Evolutionary conservation across 176 grass and related monocot genomes (phyloP), one percentile per base, ranked within the genome.

Genomic region (Luzula sylvatica): DNA sequence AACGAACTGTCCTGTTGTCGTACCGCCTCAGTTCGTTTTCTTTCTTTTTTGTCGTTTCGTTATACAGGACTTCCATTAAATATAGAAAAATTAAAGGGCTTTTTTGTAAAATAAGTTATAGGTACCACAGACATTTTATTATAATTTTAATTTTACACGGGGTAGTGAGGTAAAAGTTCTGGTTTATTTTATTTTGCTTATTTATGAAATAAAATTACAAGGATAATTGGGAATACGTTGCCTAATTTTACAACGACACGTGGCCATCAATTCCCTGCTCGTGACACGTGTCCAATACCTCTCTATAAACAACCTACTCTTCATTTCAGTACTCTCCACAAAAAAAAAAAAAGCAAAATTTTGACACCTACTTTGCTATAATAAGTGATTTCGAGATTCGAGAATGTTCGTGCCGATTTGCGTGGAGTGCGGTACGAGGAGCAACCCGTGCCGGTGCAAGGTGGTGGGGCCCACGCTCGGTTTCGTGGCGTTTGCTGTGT

Each of bases 361-460:
- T 32, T 32, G 29, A 32, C 5, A 35, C 5, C 5, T 35, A 35
- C 1, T 35, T 35, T 35, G 30, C n/a, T n/a, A n/a, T n/a, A n/a
- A n/a, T n/a, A n/a, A n/a, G n/a, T n/a, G n/a, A n/a, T n/a, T n/a
- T n/a, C n/a, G n/a, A n/a, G 9, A 35, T 35, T 35, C 9, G 30
- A 35, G 30, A 35, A 66, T 55, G 59, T 32, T 46, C 42, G 61
- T 71, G 28, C 82, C 78, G 29, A 7, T 56, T 17, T 95, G 83
- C 70, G 73, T 88, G 27, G 70, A 88, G 76, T 95, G 89, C 63
- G 89, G 89, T 48, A 88, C 83, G 38, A 60, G 69, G 61, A 84
- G 80, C 65, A 95, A 95, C 80, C 89, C 89, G 26, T 95, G 89
- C 83, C 70, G 80, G 49, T 88, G 89, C 63, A 81, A 83, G 71